Percentiles rank a stretch among this genome's conserved stretches.
These are phyloP conservation scores for Prototheca wickerhamii DNA, from an alignment of 163 green algal genomes.

Conservation along the genomic window DNA sequence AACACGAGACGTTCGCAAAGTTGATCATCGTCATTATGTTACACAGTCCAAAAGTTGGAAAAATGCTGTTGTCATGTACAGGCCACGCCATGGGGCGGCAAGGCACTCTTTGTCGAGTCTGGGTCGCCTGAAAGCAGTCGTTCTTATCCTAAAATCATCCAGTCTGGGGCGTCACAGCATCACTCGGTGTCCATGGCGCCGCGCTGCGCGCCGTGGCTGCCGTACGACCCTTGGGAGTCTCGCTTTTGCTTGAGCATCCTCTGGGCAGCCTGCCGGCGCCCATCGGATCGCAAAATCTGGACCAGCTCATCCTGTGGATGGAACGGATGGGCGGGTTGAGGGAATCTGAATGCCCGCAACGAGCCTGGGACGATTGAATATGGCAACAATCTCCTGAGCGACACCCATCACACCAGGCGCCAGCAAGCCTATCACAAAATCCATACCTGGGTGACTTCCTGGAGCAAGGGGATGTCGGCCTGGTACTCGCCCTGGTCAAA, in stretches of 20 bases:
- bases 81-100: too few relatives aligned
- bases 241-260: conserved; percentile 54
- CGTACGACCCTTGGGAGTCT: conserved; percentile 14
- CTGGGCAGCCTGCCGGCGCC: conserved; percentile 59
- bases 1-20: too few relatives aligned
- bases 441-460: conserved; percentile 40
- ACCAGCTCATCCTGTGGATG: conserved; percentile 77
- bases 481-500: conserved; percentile 80
- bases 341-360: not conserved
- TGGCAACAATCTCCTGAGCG: not conserved
- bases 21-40: too few relatives aligned
- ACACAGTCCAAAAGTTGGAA: too few relatives aligned
- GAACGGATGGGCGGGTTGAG: not conserved
- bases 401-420: not conserved
- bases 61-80: too few relatives aligned
- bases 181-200: not conserved
- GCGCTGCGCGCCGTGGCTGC: not conserved
- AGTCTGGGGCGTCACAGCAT: not conserved
- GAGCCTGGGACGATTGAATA: not conserved
- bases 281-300: conserved; percentile 59
- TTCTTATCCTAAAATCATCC: too few relatives aligned
- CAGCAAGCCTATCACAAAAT: not conserved
- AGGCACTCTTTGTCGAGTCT: too few relatives aligned
- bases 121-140: too few relatives aligned
- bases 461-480: conserved; percentile 56